phyloP scores from a whole-genome alignment of 306 rosid genomes.

The Lathyrus tuberosus region DNA sequence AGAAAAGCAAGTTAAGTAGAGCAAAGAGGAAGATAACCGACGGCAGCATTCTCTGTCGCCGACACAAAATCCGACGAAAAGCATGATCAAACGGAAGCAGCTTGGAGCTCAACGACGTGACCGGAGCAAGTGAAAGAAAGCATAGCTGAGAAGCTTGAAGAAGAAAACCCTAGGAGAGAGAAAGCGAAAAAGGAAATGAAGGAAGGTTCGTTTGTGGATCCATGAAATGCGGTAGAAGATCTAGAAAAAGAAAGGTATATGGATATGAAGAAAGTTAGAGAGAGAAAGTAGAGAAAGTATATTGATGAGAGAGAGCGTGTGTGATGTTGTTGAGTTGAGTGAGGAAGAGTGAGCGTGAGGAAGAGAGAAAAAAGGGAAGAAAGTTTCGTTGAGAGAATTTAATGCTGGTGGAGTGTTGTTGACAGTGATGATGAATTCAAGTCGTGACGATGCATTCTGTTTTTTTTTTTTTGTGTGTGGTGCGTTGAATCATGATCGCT shows the following conservation, averaged over 20 bases:
- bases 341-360: slow-evolving; percentile 1
- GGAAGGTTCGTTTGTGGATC: slow-evolving; percentile 59
- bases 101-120: slow-evolving; percentile 34
- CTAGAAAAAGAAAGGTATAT: slow-evolving; percentile 33
- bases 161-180: slow-evolving; percentile 76
- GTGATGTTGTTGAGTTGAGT: slow-evolving; percentile 13
- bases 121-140: slow-evolving; percentile 22
- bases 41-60: slow-evolving; percentile 66
- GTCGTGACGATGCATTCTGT: slow-evolving; percentile 10
- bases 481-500: neutral
- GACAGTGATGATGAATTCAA: slow-evolving; percentile 32
- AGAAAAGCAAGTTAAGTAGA: slow-evolving; percentile 52
- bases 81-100: slow-evolving; percentile 50
- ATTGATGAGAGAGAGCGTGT: slow-evolving; percentile 19
- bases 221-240: slow-evolving; percentile 76
- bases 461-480: neutral
- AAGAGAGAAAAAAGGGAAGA: neutral
- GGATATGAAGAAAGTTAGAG: neutral
- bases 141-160: slow-evolving; percentile 41
- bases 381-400: slow-evolving; percentile 32
- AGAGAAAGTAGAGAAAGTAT: slow-evolving; percentile 6
- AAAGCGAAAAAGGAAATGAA: slow-evolving; percentile 43
- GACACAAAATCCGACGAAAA: slow-evolving; percentile 41
- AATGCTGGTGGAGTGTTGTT: slow-evolving; percentile 42
- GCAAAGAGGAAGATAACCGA: slow-evolving; percentile 53